Base-by-base conservation (phyloP, 163 green algal genomes). In the Trebouxia gelatinosa region DNA sequence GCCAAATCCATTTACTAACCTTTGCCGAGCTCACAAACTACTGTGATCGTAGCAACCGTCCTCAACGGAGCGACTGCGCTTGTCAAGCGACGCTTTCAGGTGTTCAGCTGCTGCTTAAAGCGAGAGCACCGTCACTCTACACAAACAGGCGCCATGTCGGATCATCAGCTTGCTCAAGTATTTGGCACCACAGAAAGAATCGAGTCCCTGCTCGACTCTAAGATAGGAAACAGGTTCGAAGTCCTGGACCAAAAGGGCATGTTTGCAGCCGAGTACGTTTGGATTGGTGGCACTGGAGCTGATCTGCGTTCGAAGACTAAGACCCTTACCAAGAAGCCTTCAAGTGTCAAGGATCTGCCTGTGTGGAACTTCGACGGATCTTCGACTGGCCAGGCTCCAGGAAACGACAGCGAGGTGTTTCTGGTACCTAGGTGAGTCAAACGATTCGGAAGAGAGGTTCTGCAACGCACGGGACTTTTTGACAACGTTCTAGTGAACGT, bases 351-450 rank as follows among this genome's bases (percentile, higher is more conserved):
- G 39, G 93, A 99, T 34, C 87, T 99, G 57, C 95, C 95, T 19
- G 79, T 85, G n/a, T 99, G 96, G 96, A 99, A 99, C 89, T 99
- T 97, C 82, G 96, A 99, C 80, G 96, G 96, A 46, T 97, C 92
- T 43, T 98, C 92, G 46, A 98, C 93, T 2, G 95, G 92, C 81
- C 90, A 95, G 79, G 85, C 81, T 1, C 81, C 81, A 11, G 81
- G 81, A 70, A 76, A 93, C 13, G 96, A 99, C 87, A 95, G 86
- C 0, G 96, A 99, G 88, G 94, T 98, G 0, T 97, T 94, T 76
- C 83, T 99, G 46, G 86, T 97, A 34, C 87, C 91, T 32, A 89
- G 89, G 50, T 67, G 21, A 43, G 40, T 39, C 16, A 11, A 1
- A 70, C 3, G 0, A 54, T 26, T 0, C 0, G 4, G 9, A 13